Conservation (phyloP, 306 rosid species). For the Geum urbanum region DNA sequence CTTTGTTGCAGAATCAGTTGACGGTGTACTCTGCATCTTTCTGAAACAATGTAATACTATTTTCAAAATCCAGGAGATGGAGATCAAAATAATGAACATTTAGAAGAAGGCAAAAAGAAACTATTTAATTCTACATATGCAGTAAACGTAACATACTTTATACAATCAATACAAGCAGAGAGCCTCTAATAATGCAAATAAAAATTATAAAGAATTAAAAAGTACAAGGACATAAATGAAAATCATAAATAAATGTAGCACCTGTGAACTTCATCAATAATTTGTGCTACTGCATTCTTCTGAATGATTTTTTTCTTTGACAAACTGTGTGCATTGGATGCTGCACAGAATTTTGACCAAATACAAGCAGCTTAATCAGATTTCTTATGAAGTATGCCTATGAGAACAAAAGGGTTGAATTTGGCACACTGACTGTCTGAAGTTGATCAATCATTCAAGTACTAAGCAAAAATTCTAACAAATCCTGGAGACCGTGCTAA, state of each 20-base stretch:
- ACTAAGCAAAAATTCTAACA: not conserved
- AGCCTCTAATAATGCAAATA: not conserved
- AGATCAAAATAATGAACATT: not conserved
- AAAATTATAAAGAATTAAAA: not conserved
- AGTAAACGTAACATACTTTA: not conserved
- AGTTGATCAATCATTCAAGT: not conserved
- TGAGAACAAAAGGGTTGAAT: not conserved
- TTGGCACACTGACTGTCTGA: not conserved
- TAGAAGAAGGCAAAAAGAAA: not conserved
- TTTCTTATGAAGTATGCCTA: not conserved
- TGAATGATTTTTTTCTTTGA: constrained; percentile 17
- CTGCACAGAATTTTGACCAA: constrained; percentile 5
- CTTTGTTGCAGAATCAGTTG: constrained; percentile 78
- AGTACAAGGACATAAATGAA: not conserved
- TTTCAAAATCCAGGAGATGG: constrained; percentile 3
- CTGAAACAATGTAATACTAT: constrained; percentile 33
- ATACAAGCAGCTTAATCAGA: not conserved
- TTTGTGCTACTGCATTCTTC: constrained; percentile 13
- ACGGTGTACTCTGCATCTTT: constrained; percentile 82
- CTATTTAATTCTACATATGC: not conserved
- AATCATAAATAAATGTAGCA: not conserved
- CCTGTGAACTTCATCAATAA: constrained; percentile 18
- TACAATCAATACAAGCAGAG: too few relatives aligned
- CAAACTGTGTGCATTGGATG: not conserved
- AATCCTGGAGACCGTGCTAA: not conserved